Conservation (phyloP, 306 rosid species). For the Gastrolobium villosum region DNA sequence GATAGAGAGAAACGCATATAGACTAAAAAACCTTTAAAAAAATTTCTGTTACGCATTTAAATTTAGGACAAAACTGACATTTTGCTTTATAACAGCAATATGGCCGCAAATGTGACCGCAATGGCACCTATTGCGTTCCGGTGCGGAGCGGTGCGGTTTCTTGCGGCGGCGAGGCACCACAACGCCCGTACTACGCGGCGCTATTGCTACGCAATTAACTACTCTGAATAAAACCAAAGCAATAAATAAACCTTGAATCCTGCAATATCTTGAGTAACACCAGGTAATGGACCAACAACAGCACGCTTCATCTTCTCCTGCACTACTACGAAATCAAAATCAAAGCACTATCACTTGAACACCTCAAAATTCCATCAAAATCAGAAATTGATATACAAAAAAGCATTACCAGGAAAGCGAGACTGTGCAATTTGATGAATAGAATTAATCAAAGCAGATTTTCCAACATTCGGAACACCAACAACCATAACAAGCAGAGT, state of each 20-base stretch:
- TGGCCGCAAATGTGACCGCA: too few relatives aligned
- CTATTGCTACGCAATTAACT: too few relatives aligned
- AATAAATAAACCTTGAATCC: slow-evolving; percentile 75
- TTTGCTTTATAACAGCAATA: too few relatives aligned
- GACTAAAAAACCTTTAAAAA: too few relatives aligned
- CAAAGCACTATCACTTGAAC: slow-evolving; percentile 33
- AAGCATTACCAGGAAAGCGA: slow-evolving; percentile 70
- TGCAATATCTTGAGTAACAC: slow-evolving; percentile 96
- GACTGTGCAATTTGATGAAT: slow-evolving; percentile 85
- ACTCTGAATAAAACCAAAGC: too few relatives aligned
- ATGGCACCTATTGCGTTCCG: too few relatives aligned
- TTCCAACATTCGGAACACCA: slow-evolving; percentile 97
- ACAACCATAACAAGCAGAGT: slow-evolving; percentile 94
- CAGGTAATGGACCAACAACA: slow-evolving; percentile 91
- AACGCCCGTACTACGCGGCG: too few relatives aligned
- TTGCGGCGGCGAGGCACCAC: too few relatives aligned
- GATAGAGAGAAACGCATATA: too few relatives aligned
- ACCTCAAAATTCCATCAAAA: background rate
- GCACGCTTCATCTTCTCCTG: slow-evolving; percentile 89
- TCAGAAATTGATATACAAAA: background rate
- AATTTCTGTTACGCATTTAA: too few relatives aligned
- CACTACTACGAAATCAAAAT: slow-evolving; percentile 66
- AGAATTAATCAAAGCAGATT: slow-evolving; percentile 86
- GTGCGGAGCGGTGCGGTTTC: too few relatives aligned
- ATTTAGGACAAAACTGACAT: too few relatives aligned